These are phyloP conservation scores for Acacia melanoxylon DNA, from an alignment of 306 rosid genomes.

Conservation along the genomic window DNA sequence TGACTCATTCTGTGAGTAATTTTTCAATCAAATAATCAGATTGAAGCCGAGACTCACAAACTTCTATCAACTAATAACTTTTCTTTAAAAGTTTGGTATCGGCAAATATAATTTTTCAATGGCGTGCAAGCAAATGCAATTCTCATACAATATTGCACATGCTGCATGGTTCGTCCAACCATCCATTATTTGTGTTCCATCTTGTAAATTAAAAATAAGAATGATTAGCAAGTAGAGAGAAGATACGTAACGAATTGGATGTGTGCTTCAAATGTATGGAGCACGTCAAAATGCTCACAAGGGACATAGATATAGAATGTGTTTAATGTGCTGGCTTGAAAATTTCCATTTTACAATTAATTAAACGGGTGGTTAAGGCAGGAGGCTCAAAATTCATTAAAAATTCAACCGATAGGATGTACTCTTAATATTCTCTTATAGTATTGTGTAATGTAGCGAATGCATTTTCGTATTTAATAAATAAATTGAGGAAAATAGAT, in stretches of 20 bases:
- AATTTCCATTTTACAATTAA: neutral
- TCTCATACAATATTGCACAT: neutral
- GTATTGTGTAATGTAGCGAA: neutral
- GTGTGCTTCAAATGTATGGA: neutral
- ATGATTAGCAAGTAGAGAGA: neutral
- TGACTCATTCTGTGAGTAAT: neutral
- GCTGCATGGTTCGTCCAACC: neutral
- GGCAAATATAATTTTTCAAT: neutral
- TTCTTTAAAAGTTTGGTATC: no score
- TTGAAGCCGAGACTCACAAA: neutral
- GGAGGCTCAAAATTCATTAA: neutral
- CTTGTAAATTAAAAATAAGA: neutral
- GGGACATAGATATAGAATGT: neutral
- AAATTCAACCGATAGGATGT: neutral
- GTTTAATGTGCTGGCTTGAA: neutral
- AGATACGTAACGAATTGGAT: neutral
- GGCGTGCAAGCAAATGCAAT: slow-evolving; percentile 44
- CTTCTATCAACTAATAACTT: neutral
- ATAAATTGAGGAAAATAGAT: neutral
- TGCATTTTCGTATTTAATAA: neutral
- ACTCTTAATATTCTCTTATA: neutral
- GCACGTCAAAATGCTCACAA: neutral
- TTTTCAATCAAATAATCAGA: neutral
- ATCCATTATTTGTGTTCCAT: neutral
- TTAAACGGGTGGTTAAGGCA: neutral